A percentile compares a stretch with the other conserved stretches of the same genome.
phyloP scores from a whole-genome alignment of 2,329 filamentous ascomycete species.

The Akanthomyces uredinophilus region DNA sequence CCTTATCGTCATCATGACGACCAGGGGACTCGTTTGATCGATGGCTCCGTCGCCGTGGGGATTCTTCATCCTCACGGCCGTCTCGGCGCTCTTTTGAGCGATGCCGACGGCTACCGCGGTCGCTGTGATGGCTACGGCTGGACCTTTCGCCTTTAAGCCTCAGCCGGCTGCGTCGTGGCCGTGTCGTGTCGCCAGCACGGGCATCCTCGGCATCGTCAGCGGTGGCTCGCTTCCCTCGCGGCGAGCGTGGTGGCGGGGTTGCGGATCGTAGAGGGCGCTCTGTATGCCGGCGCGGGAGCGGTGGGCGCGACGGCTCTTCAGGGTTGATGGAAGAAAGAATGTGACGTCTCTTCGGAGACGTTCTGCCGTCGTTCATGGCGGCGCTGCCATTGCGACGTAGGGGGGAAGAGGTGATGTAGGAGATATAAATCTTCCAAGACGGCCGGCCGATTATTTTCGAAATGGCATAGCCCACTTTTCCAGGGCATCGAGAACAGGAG shows the following conservation, averaged over 20 bases:
- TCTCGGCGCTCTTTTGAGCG: conserved; percentile 22
- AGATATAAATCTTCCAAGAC: neutral
- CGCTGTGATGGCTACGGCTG: conserved; percentile 21
- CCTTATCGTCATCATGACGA: conserved; percentile 10
- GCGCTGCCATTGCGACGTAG: conserved; percentile 19
- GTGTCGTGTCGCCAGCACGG: conserved; percentile 17
- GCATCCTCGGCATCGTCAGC: conserved; percentile 16
- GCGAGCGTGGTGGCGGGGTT: conserved; percentile 6
- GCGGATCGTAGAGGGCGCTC: neutral
- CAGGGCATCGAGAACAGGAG: neutral
- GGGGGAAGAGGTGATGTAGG: neutral
- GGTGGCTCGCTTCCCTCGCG: neutral
- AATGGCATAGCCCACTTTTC: neutral
- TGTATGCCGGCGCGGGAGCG: neutral
- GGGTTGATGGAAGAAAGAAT: conserved; percentile 47
- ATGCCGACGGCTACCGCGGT: conserved; percentile 4
- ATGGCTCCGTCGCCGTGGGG: conserved; percentile 12
- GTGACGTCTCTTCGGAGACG: conserved; percentile 39
- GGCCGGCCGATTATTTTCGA: neutral
- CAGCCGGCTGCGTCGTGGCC: conserved; percentile 28
- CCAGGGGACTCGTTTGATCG: conserved; percentile 17
- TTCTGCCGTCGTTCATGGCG: conserved; percentile 29
- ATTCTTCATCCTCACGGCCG: conserved; percentile 12
- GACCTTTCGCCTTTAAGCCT: conserved; percentile 29
- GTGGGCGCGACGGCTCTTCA: conserved; percentile 16